These are phyloP conservation scores for Solanum etuberosum DNA, from an alignment of 257 asterid genomes.

Conservation along the genomic window DNA sequence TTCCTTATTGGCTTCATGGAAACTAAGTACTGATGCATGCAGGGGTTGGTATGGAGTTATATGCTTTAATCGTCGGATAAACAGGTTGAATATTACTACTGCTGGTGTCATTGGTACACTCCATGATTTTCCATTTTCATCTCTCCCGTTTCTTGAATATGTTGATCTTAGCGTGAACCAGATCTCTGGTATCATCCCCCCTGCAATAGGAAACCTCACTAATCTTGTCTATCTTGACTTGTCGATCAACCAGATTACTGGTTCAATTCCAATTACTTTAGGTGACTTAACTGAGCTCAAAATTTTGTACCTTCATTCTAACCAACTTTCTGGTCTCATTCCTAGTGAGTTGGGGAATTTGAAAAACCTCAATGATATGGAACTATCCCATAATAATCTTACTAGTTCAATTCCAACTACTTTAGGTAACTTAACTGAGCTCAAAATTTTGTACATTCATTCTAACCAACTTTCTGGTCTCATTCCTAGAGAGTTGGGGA, in stretches of 20 bases:
- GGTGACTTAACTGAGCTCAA: not conserved
- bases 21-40: not conserved
- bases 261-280: not conserved
- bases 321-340: not conserved
- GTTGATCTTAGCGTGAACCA: no score
- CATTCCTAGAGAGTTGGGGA: not conserved
- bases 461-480: not conserved
- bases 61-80: not conserved
- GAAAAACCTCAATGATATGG: not conserved
- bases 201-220: no score
- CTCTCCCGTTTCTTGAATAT: conserved; percentile 8
- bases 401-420: not conserved
- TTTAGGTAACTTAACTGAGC: not conserved
- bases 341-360: not conserved
- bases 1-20: conserved; percentile 1
- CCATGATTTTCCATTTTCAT: conserved; percentile 4
- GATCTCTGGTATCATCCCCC: no score
- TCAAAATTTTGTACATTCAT: not conserved
- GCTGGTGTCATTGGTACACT: conserved; percentile 2
- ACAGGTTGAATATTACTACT: not conserved
- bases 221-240: not conserved
- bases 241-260: not conserved
- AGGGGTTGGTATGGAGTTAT: conserved; percentile 10
- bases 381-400: no score
- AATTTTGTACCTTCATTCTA: not conserved